Percentiles rank a stretch among this genome's conserved stretches.
phyloP scores from a whole-genome alignment of 305 asterid genomes.

The Caryopteris hybrid region DNA sequence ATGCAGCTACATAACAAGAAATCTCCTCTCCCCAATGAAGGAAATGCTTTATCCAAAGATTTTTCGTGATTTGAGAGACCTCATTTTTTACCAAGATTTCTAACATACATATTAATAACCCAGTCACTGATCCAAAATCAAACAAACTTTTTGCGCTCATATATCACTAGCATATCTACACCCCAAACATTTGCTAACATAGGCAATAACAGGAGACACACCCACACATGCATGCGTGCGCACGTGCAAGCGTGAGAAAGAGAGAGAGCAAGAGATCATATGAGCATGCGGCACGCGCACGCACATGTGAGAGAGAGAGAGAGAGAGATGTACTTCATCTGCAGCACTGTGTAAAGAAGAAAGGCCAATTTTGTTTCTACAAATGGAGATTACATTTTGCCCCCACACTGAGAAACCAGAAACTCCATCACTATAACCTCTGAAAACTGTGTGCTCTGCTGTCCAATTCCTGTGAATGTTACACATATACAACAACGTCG shows the following conservation, averaged over 20 bases:
- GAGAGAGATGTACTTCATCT: conserved; percentile 52
- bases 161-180: not conserved
- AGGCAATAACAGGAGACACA: too few species aligned
- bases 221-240: too few species aligned
- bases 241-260: too few species aligned
- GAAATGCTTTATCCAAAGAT: not conserved
- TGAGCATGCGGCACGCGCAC: too few species aligned
- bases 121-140: not conserved
- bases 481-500: too few species aligned
- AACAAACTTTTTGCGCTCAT: not conserved
- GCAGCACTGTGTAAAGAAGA: conserved; percentile 60
- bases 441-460: conserved; percentile 55
- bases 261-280: too few species aligned
- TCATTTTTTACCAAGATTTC: not conserved
- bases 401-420: conserved; percentile 95
- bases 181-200: not conserved
- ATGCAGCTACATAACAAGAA: not conserved
- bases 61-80: not conserved
- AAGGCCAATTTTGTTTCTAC: conserved; percentile 76
- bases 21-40: not conserved
- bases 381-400: conserved; percentile 79
- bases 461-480: conserved; percentile 62
- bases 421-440: conserved; percentile 81
- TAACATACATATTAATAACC: not conserved
- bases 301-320: not conserved